Percentiles rank a stretch among this genome's conserved stretches.
Conservation (phyloP, 78 protist genomes). For the Anaeramoeba flamelloides region DNA sequence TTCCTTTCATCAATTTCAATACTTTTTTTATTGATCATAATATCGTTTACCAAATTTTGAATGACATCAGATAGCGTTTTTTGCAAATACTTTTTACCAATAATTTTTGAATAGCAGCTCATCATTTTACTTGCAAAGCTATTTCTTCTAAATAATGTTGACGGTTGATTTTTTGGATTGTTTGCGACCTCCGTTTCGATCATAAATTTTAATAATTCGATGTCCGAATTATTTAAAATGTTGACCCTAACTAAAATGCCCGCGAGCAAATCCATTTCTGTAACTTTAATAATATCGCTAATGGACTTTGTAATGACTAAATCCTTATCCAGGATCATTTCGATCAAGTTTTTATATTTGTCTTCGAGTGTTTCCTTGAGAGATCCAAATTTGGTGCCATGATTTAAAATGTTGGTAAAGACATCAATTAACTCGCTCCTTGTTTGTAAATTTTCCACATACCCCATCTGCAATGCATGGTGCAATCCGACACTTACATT, state of each 20-base stretch:
- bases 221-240: neutral
- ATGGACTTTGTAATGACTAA: neutral
- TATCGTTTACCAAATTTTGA: neutral
- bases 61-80: neutral
- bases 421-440: constrained; percentile 39
- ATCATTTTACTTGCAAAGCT: neutral
- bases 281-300: neutral
- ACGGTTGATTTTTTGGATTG: neutral
- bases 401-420: constrained; percentile 39
- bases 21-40: neutral
- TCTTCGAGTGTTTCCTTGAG: neutral
- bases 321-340: neutral
- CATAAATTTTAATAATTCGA: neutral
- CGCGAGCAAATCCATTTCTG: neutral
- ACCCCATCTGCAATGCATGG: constrained; percentile 34
- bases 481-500: constrained; percentile 32
- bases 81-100: neutral
- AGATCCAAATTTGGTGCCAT: constrained; percentile 27
- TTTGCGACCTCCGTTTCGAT: neutral
- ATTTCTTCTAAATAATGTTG: neutral
- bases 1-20: neutral
- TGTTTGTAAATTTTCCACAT: constrained; percentile 29
- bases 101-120: neutral
- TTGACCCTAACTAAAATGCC: neutral
- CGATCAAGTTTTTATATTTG: neutral